Evolutionary conservation across 805 yeast genomes (phyloP).

Genomic region (Yarrowia osloensis): DNA sequence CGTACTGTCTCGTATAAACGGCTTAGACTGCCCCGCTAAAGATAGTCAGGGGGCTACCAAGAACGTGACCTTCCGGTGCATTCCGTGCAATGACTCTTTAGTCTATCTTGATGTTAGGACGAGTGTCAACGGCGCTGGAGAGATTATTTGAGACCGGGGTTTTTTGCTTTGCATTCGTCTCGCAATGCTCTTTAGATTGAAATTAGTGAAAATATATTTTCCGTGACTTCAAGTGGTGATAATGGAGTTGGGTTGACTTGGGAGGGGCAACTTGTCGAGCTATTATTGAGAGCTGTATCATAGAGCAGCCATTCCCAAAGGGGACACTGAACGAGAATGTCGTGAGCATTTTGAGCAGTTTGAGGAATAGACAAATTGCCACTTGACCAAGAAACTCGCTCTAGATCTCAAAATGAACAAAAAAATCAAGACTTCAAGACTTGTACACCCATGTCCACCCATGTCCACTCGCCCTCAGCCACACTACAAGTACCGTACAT

Average conservation of each 20-base stretch:
- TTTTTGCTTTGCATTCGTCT: neutral
- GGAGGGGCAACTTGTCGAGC: neutral
- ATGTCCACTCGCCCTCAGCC: no score
- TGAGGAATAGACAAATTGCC: no score
- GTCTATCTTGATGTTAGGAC: no score
- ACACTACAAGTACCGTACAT: no score
- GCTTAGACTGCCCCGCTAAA: neutral
- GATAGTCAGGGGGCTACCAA: neutral
- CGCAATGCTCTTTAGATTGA: neutral
- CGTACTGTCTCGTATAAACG: neutral
- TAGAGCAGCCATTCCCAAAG: neutral
- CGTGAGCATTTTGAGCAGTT: neutral
- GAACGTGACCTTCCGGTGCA: slow-evolving; percentile 6
- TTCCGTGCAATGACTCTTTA: slow-evolving; percentile 8
- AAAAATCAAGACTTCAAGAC: no score
- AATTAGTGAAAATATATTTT: neutral
- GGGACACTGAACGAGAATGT: neutral
- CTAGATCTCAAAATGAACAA: no score
- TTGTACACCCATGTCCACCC: no score
- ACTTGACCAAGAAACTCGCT: no score
- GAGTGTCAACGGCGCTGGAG: neutral
- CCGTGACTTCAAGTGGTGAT: no score
- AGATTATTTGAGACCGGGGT: neutral
- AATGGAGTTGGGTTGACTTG: neutral
- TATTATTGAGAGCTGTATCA: no score